Base-by-base conservation (phyloP, 768 basidiomycete genomes). In the Russula emetica region DNA sequence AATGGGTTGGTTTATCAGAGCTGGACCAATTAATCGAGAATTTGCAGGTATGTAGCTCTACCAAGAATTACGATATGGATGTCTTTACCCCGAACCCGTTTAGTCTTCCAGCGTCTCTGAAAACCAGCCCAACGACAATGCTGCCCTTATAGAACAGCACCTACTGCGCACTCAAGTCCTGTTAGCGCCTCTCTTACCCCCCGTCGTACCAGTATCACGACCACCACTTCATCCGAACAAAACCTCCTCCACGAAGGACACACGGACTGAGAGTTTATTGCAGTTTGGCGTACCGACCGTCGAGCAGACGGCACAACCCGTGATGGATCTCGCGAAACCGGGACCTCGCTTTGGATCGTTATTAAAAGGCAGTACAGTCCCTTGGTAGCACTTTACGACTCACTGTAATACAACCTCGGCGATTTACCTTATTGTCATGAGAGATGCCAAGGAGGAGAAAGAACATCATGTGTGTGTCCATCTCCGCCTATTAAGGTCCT, bases 291-390 rank as follows among this genome's bases (percentile, higher is more conserved):
- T 77, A 30, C 85, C 88, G 61, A 69, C 74, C 18, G 68, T 76
- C 44, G 84, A 86, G 55, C 78, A 82, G 63, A 77, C 80, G 28
- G 83, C 84, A 70, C 80, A 84, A 56, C 75, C 85, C 42, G 82
- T 84, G 32, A 71, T 90, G 49, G 82, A 86, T 44, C 72, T 88
- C 36, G 86, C 85, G 24, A 89, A 87, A 67, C 83, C 89, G 20
- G 84, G 85, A 45, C 79, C 87, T 49, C 80, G 91, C 62, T 90
- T 93, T 74, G 88, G 88, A 18, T 76, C 92, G 70, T 75, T 93
- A 53, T 78, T 91, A 61, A 78, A 89, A 62, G 86, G 83, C 58
- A 79, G 76, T 68, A 72, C 75, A 64, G 44, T 54, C 45, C 28
- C 45, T 55, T 51, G 65, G 45, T 70, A 71, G 57, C 72, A 70